phyloP scores from a whole-genome alignment of 495 filamentous ascomycete species.

The Neurospora tetraspora region DNA sequence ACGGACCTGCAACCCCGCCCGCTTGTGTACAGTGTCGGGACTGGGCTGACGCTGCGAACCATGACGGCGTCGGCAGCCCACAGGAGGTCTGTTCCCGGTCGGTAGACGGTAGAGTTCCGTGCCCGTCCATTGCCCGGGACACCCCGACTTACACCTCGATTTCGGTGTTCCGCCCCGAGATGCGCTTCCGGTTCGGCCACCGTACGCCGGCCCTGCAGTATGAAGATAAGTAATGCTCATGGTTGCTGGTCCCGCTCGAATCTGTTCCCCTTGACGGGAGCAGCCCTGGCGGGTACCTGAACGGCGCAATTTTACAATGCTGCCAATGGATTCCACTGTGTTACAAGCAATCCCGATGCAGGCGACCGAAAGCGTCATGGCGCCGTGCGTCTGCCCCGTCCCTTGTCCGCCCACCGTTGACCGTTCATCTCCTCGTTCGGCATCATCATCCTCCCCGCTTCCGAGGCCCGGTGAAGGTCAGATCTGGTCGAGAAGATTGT shows the following conservation, averaged over 20 bases:
- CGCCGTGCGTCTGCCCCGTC: not conserved
- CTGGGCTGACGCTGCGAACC: not conserved
- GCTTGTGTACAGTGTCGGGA: not conserved
- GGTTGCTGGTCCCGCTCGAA: not conserved
- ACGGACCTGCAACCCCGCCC: not conserved
- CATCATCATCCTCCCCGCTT: not conserved
- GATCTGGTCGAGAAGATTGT: not conserved
- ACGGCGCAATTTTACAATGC: not conserved
- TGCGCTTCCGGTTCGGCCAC: not conserved
- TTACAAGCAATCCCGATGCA: not conserved
- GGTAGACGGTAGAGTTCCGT: not conserved
- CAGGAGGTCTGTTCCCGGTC: not conserved
- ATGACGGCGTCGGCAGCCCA: not conserved
- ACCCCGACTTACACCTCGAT: not conserved
- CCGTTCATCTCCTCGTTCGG: not conserved
- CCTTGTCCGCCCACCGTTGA: not conserved
- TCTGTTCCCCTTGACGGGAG: not conserved
- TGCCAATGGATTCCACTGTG: not conserved
- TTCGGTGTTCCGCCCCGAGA: not conserved
- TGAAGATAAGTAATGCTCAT: not conserved
- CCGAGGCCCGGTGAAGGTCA: not conserved
- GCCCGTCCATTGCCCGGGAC: not conserved
- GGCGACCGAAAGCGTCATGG: not conserved
- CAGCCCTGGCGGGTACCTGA: not conserved
- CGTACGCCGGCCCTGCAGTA: not conserved